Evolutionary conservation across 805 yeast genomes (phyloP), one percentile per base, ranked within the genome.

Genomic region (Tetrapisispora iriomotensis): DNA sequence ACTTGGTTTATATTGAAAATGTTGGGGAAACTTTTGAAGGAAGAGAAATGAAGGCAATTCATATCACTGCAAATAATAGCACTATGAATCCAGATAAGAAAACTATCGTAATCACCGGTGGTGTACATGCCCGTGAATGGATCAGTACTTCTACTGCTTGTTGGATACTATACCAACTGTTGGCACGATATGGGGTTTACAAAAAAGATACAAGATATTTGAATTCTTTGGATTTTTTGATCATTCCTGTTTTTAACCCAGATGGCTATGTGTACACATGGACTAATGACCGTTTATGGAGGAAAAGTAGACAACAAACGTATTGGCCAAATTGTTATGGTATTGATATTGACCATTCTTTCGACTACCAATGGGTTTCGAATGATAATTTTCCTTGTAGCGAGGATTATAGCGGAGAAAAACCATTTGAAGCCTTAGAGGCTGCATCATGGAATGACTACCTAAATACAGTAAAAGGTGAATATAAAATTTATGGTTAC

Each of bases 41-140:
- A 6, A 66, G 92, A 39, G 76, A 75, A 21, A 70, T 79, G 53
- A 76, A 74, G 37, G 84, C 82, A 0, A 62, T 85, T 18, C 82
- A 82, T 48, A 56, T 86, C 21, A 67, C 79, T 2, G 68, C 78
- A 1, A 68, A 68, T 34, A 66, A 65, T 34, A 66, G 60, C 5
- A 54, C 51, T 12, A 43, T 42, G 30, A 55, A 61, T 39, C 64
- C 68, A 8, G 66, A 72, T 33, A 72, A 71, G 56, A 74, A 71
- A 45, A 82, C 90, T 1, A 71, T 86, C 38, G 79, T 85, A 3
- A 69, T 87, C 7, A 77, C 90, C 1, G 88, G 88, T 28, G 95
- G 95, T 2, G 70, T 82, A 2, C 95, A 87, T 61, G 92, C 95
- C 0, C 68, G 96, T 38, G 96, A 87, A 58, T 87, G 96, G 96